Evolutionary conservation across 2,329 filamentous ascomycete species (phyloP), one percentile per base, ranked within the genome.

Genomic region (Aureobasidium sp.): DNA sequence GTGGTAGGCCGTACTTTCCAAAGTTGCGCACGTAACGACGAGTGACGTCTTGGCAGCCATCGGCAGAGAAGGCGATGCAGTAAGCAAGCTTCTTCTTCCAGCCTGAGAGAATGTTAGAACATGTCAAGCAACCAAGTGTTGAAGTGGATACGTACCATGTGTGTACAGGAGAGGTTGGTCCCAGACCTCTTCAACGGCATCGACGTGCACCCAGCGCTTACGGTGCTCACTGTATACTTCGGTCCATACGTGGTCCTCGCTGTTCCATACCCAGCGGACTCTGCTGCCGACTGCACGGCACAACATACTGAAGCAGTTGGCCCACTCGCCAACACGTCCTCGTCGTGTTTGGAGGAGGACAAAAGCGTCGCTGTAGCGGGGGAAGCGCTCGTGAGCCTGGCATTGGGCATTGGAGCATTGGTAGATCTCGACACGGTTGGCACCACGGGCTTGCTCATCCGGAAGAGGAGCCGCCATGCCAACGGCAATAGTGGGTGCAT

Each of bases 51-150:
- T 82, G 84, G 63, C 83, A 84, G 61, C 85, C 94, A 64, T 99
- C 94, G 62, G 90, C 91, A 13, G 91, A 96, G 73, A 99, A 99
- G 57, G 93, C 94, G 64, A 99, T 87, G 78, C 92, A 97, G 77
- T 99, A 99, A 0, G 91, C 92, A 79, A 97, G 90, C 78, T 94
- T 95, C 80, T 94, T 94, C 67, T 88, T 86, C 94, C 94, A 99
- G 63, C 92, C 83, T 86, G 65, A 44, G 25, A 41, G 63, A 15
- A 61, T 10, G 62, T 64, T 67, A 71, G 67, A 45, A 41, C 42
- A 53, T 13, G 30, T 25, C 10, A 25, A 42, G 37, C 29, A 16
- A 34, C 8, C 32, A 60, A 49, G 29, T 42, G 47, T 54, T 39
- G 25, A 39, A 32, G 37, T 21, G 9, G 15, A 27, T 62, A 75